These are phyloP conservation scores for Sclerotiophoma versabilis DNA, from an alignment of 2,329 filamentous ascomycete genomes.

Conservation along the genomic window DNA sequence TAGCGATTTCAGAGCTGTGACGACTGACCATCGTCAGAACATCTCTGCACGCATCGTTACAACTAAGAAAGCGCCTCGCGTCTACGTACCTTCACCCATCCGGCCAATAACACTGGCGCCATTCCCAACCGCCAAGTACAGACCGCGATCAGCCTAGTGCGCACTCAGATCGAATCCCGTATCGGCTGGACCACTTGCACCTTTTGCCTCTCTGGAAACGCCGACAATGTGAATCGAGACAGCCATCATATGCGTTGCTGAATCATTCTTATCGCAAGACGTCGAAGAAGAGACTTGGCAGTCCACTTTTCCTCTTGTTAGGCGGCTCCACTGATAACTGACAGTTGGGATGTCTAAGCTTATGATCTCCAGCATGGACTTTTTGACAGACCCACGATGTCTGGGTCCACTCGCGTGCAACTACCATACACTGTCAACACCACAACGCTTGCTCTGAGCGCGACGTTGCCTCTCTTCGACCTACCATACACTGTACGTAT, in stretches of 20 bases:
- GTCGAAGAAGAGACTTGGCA: constrained; percentile 10
- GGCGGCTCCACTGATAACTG: constrained; percentile 18
- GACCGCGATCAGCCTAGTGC: constrained; percentile 7
- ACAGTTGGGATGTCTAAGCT: constrained; percentile 13
- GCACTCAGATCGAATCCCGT: neutral
- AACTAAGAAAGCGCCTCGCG: neutral
- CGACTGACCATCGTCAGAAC: constrained; percentile 1
- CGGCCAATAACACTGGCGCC: constrained; percentile 5
- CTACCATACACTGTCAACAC: constrained; percentile 15
- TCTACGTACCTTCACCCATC: neutral
- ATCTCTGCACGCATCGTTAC: constrained; percentile 1
- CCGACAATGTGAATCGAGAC: neutral
- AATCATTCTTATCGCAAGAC: constrained; percentile 12
- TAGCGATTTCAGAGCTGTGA: neutral
- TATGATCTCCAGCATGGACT: constrained; percentile 11
- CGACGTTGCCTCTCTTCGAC: constrained; percentile 7
- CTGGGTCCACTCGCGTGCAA: constrained; percentile 9
- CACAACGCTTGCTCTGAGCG: constrained; percentile 1
- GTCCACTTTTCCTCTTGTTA: constrained; percentile 17
- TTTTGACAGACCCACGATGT: constrained; percentile 5
- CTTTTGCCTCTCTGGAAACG: neutral
- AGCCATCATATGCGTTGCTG: neutral
- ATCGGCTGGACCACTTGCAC: neutral
- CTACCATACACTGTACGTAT: constrained; percentile 13
- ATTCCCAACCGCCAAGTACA: constrained; percentile 3